Evolutionary conservation across 176 grass and related monocot species (phyloP), one percentile per base, ranked within the genome.

Genomic region (Lolium multiflorum): DNA sequence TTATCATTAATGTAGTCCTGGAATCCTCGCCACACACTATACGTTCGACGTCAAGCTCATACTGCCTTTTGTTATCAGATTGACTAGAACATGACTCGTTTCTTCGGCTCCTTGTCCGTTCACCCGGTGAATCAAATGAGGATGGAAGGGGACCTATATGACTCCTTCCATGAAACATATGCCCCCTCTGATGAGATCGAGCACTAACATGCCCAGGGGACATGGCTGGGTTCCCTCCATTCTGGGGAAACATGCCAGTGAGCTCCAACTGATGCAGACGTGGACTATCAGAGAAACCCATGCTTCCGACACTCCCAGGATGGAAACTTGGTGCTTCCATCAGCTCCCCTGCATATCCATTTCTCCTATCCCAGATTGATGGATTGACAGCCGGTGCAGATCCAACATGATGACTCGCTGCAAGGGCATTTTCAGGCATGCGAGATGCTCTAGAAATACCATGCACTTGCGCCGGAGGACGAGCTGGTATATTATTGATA

Each of bases 1-100:
- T 98, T 78, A 98, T 95, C 96, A 98, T 98, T 71, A 98, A 82
- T 57, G 96, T 98, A 51, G 96, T 98, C 13, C 96, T 80, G 55
- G 88, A 70, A 78, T 98, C 93, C 51, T 98, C 90, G 9, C 93
- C 88, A 11, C 57, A 86, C 56, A 86, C 48, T 83, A 98, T 98
- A 47, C 90, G 90, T 74, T 95, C 89, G 50, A 98, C 68, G 80
- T 98, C 93, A 89, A 98, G 93, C 76, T 98, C 96, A 76, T 94
- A 98, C 57, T 92, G 93, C 81, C 88, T 98, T 87, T 94, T 98
- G 62, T 91, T 93, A 69, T 98, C 96, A 49, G 83, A 90, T 67
- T 98, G 93, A 89, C 83, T 92, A 89, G 84, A 81, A 84, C 65
- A 89, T 10, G 81, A 60, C 17, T 98, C 96, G 18, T 88, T 98